Evolutionary conservation across 2,329 filamentous ascomycete species (phyloP), one percentile per base, ranked within the genome.

Genomic region (Pleurostoma richardsiae): DNA sequence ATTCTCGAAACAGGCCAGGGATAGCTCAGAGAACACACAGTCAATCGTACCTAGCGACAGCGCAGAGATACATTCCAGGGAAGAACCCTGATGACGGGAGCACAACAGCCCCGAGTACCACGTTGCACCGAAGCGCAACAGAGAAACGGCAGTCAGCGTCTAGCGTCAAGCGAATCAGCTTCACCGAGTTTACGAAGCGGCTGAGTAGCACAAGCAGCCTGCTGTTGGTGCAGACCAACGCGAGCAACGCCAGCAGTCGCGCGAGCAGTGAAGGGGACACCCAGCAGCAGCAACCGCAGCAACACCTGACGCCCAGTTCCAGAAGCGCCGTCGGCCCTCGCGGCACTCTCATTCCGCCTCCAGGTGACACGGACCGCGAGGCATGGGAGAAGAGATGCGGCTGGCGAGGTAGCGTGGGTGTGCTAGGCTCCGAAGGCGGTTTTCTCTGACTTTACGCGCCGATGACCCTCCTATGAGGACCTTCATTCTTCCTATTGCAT

Each of bases 181-280:
- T 84, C 53, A 77, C 72, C 54, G 80, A 85, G 45, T 80, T 82
- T 52, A 76, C 78, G 41, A 80, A 78, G 59, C 69, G 78, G 51
- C 61, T 84, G 45, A 83, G 78, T 54, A 82, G 76, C 59, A 82
- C 78, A 44, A 82, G 77, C 58, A 82, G 75, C 60, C 64, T 82
- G 57, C 67, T 84, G 45, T 68, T 83, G 41, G 70, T 81, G 46
- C 77, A 82, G 65, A 77, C 77, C 50, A 81, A 81, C 58, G 67
- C 69, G 49, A 73, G 70, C 50, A 64, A 63, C 49, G 63, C 64
- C 51, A 78, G 74, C 64, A 76, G 70, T 59, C 64, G 70, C 45
- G 65, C 67, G 46, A 76, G 73, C 59, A 69, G 64, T 56, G 74
- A 77, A 49, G 55, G 65, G 49, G 71, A 76, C 43, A 30, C 55